phyloP scores from a whole-genome alignment of 305 asterid genomes.

The Fraxinus albicans region DNA sequence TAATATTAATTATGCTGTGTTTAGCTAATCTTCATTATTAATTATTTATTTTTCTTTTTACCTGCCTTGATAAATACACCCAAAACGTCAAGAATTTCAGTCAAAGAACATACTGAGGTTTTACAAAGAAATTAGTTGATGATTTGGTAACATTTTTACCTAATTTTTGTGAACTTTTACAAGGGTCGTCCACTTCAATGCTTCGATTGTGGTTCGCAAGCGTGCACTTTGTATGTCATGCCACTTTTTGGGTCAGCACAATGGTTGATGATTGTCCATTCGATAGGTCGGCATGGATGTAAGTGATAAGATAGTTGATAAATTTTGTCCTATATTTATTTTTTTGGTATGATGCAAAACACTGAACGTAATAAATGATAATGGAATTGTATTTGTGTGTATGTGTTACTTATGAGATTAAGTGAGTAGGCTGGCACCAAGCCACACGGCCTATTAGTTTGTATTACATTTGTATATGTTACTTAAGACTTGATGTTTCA shows the following conservation, averaged over 20 bases:
- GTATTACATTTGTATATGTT: too few species aligned
- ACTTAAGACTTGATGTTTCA: too few species aligned
- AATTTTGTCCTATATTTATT: neutral
- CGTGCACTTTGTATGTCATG: neutral
- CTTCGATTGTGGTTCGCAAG: neutral
- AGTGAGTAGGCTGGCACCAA: too few species aligned
- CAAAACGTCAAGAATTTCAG: conserved; percentile 18
- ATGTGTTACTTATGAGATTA: too few species aligned
- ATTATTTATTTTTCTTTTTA: conserved; percentile 29
- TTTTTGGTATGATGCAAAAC: neutral
- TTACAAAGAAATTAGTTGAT: neutral
- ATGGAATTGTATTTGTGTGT: too few species aligned
- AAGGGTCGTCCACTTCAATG: conserved; percentile 6
- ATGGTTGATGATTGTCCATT: neutral
- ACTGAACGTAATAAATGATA: too few species aligned
- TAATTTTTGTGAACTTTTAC: neutral
- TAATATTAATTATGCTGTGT: neutral
- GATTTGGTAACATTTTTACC: conserved; percentile 8
- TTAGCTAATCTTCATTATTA: neutral
- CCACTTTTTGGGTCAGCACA: neutral
- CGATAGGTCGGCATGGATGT: neutral
- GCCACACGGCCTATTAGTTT: too few species aligned
- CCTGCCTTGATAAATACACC: conserved; percentile 38
- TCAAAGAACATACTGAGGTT: conserved; percentile 29
- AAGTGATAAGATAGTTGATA: neutral